Evolutionary conservation across 2,329 filamentous ascomycete species (phyloP).

Genomic region (Botrytis squamosa): DNA sequence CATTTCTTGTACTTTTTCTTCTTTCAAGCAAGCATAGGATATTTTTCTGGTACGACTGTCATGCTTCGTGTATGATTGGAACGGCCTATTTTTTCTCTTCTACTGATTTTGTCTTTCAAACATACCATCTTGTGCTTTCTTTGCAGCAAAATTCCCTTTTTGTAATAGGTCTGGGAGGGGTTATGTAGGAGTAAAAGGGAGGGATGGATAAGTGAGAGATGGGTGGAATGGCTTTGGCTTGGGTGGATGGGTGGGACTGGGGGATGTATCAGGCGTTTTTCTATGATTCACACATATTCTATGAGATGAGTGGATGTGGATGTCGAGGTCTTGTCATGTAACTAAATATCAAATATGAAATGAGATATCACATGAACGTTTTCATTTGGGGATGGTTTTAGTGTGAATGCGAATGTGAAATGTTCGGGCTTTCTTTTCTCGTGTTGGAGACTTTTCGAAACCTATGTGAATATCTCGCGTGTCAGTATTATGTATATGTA

Average conservation of each 20-base stretch:
- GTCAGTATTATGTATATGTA: neutral
- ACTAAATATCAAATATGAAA: constrained; percentile 12
- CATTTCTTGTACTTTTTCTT: constrained; percentile 15
- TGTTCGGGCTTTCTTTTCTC: neutral
- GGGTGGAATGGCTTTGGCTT: neutral
- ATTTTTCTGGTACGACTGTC: constrained; percentile 14
- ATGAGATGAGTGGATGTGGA: constrained; percentile 1
- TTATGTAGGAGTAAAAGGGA: constrained; percentile 14
- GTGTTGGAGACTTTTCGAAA: neutral
- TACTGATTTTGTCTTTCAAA: neutral
- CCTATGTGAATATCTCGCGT: neutral
- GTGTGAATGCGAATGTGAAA: neutral
- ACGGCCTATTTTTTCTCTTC: constrained; percentile 10
- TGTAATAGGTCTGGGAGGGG: neutral
- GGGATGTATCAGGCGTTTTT: constrained; percentile 8
- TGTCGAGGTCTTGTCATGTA: neutral
- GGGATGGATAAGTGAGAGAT: constrained; percentile 10
- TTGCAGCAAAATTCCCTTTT: constrained; percentile 7
- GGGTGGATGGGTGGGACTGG: constrained; percentile 1
- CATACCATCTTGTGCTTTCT: neutral
- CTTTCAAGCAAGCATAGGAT: constrained; percentile 18
- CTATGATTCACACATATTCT: constrained; percentile 6
- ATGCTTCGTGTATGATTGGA: constrained; percentile 15
- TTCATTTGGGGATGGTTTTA: neutral
- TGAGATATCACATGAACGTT: neutral